Evolutionary conservation across 495 filamentous ascomycete genomes (phyloP).

Genomic region (Tuber umbilicatum): DNA sequence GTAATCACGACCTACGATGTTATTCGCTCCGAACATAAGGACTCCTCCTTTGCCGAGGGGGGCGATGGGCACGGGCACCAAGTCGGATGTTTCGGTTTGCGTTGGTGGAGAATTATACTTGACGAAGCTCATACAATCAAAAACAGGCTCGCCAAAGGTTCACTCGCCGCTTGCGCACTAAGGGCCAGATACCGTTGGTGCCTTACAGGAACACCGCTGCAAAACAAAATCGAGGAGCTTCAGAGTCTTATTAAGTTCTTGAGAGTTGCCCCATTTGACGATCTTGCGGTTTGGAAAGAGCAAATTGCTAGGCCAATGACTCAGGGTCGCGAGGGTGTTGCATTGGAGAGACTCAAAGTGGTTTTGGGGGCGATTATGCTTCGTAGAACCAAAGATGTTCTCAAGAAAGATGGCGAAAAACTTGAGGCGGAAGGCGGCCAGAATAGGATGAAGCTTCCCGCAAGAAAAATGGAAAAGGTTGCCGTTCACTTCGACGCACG

Average conservation of each 20-base stretch:
- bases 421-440: constrained; percentile 49
- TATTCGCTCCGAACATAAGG: constrained; percentile 77
- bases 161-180: constrained; percentile 76
- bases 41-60: constrained; percentile 46
- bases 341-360: constrained; percentile 77
- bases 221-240: constrained; percentile 96
- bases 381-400: constrained; percentile 85
- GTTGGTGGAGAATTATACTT: constrained; percentile 92
- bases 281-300: constrained; percentile 75
- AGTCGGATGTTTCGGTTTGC: constrained; percentile 77
- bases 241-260: constrained; percentile 90
- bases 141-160: constrained; percentile 91
- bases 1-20: constrained; percentile 97
- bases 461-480: constrained; percentile 76
- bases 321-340: constrained; percentile 74
- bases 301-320: constrained; percentile 82
- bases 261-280: constrained; percentile 81
- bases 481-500: constrained; percentile 69
- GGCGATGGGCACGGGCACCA: constrained; percentile 25
- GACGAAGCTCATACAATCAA: constrained; percentile 98
- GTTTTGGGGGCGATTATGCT: constrained; percentile 94
- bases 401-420: constrained; percentile 73
- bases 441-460: constrained; percentile 63
- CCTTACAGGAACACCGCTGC: constrained; percentile 89
- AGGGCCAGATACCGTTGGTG: constrained; percentile 87